phyloP scores from a whole-genome alignment of 306 rosid genomes.

The Cicer bijugum region DNA sequence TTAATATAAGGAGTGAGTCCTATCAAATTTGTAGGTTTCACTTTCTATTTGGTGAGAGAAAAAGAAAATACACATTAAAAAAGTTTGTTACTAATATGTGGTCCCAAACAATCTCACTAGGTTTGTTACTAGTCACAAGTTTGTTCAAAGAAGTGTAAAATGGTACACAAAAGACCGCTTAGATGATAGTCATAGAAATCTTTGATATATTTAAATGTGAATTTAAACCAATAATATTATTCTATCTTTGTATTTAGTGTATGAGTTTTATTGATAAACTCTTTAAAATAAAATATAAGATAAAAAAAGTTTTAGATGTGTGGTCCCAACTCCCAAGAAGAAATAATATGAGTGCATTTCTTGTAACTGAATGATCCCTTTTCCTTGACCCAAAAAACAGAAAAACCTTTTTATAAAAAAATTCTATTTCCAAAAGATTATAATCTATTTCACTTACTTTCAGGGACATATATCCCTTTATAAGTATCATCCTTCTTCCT shows the following conservation, averaged over 20 bases:
- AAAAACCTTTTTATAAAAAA: not conserved
- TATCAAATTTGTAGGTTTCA: not conserved
- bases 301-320: not conserved
- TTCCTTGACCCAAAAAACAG: not conserved
- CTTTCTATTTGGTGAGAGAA: not conserved
- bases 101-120: no score
- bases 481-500: constrained; percentile 38
- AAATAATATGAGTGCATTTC: constrained; percentile 22
- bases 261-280: no score
- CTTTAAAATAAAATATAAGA: no score
- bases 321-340: constrained; percentile 39
- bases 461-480: constrained; percentile 38
- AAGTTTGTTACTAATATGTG: not conserved
- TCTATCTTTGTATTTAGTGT: no score
- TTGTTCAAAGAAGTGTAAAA: no score
- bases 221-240: no score
- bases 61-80: not conserved
- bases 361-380: constrained; percentile 43
- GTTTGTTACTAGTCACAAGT: no score
- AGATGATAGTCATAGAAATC: no score
- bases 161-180: no score
- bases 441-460: constrained; percentile 10
- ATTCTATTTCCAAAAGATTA: constrained; percentile 38
- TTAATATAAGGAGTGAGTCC: not conserved
- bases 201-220: no score